Conservation (phyloP, 164 flowering plant genomes). For the grape (Vitis vinifera) region ASM3070453v1 NC_081813.1:9432501-9433000, state of each 20-base stretch:
- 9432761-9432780: not conserved
- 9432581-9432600: not conserved
- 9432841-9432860: not conserved
- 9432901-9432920: not conserved
- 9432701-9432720: conserved; percentile 91
- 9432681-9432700: conserved; percentile 81
- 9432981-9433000: not conserved
- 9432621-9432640: conserved; percentile 72
- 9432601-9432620: not conserved
- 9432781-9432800: too few species aligned
- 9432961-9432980: not conserved
- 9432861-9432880: too few species aligned
- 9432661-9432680: conserved; percentile 91
- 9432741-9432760: not conserved
- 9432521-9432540: too few species aligned
- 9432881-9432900: too few species aligned
- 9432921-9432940: not conserved
- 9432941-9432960: not conserved
- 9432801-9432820: not conserved
- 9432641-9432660: conserved; percentile 78
- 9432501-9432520: too few species aligned
- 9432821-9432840: not conserved
- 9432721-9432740: conserved; percentile 25
- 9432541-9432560: too few species aligned
- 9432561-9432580: not conserved